Conservation (phyloP, 345 rosid genomes). For the Eucalyptus erythrocorys region DNA sequence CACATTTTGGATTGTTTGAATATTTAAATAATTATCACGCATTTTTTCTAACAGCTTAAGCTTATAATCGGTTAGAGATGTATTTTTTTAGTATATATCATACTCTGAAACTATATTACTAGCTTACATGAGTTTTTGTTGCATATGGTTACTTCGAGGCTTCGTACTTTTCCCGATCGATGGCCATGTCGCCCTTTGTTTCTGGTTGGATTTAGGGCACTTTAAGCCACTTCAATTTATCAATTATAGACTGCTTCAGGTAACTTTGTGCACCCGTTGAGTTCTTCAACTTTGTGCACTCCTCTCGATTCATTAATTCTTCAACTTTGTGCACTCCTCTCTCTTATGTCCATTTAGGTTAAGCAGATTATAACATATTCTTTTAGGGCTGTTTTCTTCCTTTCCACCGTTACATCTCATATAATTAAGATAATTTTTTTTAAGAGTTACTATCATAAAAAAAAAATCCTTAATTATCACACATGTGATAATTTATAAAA, state of each 20-base stretch:
- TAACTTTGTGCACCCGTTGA: not conserved
- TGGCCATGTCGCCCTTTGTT: not conserved
- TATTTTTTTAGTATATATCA: no score
- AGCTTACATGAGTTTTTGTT: not conserved
- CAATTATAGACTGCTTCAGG: not conserved
- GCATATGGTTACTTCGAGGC: not conserved
- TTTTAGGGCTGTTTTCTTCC: not conserved
- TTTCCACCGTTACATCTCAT: not conserved
- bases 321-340: no score
- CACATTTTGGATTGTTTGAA: fast-evolving
- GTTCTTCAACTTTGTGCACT: not conserved
- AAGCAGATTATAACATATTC: not conserved
- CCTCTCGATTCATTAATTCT: not conserved
- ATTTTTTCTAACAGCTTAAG: fast-evolving
- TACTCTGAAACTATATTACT: fast-evolving
- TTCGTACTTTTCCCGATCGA: not conserved
- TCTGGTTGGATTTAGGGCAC: not conserved
- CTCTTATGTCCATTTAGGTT: not conserved
- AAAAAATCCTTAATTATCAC: no score
- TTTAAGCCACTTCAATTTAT: not conserved
- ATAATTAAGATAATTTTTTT: not conserved
- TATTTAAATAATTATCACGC: fast-evolving
- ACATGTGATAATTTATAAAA: no score
- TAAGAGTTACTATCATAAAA: no score
- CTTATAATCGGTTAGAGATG: fast-evolving